These are phyloP conservation scores for Triticum timopheevii DNA, from an alignment of 176 grass and related monocot genomes.

Conservation along the genomic window DNA sequence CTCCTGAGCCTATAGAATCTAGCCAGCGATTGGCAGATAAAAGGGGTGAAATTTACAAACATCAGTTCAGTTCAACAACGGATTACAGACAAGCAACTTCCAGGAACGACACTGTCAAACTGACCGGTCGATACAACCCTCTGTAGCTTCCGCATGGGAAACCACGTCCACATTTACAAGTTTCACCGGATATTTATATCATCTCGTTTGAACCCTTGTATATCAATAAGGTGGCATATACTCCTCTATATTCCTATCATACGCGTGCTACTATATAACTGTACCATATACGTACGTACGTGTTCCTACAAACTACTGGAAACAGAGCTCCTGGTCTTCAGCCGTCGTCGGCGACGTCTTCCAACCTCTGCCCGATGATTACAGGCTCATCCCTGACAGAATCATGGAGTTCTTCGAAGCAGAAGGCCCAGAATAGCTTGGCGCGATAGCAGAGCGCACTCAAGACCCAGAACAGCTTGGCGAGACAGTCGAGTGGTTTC, in stretches of 20 bases:
- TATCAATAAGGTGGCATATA: not conserved
- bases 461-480: too few relatives aligned
- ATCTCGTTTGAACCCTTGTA: not conserved
- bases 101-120: not conserved
- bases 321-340: not conserved
- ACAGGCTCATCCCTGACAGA: slow-evolving; percentile 50
- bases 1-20: not conserved
- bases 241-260: not conserved
- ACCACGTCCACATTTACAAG: not conserved
- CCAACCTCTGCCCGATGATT: slow-evolving; percentile 46
- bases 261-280: not conserved
- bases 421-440: too few relatives aligned
- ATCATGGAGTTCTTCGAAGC: slow-evolving; percentile 11
- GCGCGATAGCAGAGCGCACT: too few relatives aligned
- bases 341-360: slow-evolving; percentile 30
- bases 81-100: not conserved
- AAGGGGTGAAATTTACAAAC: not conserved
- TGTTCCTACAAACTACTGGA: not conserved
- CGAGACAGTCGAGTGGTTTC: too few relatives aligned
- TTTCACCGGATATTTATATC: not conserved
- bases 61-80: not conserved
- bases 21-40: not conserved
- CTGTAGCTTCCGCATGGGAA: not conserved
- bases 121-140: not conserved
- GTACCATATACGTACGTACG: not conserved